These are phyloP conservation scores for Aphanomyces astaci DNA, from an alignment of 352 stramenopile genomes.

Conservation along the genomic window DNA sequence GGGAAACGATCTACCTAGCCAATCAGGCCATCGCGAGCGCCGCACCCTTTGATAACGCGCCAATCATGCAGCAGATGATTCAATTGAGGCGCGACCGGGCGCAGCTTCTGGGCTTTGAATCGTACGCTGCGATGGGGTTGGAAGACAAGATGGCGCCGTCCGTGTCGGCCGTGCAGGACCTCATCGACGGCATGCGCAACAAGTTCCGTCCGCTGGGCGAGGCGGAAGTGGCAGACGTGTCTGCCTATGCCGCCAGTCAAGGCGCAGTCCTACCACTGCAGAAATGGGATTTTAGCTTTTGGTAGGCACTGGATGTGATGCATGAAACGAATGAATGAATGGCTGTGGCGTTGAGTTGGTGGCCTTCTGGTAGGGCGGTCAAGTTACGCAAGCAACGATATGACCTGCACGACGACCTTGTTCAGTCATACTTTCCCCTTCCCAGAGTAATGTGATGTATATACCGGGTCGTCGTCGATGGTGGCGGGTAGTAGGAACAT, in stretches of 20 bases:
- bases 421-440: too few relatives aligned
- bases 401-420: too few relatives aligned
- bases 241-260: slow-evolving; percentile 70
- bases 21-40: slow-evolving; percentile 88
- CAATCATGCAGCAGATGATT: slow-evolving; percentile 91
- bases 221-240: slow-evolving; percentile 88
- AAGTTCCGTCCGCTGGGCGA: slow-evolving; percentile 88
- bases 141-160: slow-evolving; percentile 95
- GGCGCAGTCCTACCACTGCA: slow-evolving; percentile 71
- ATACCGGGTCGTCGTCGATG: too few relatives aligned
- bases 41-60: slow-evolving; percentile 87
- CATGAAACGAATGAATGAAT: too few relatives aligned
- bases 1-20: slow-evolving; percentile 90
- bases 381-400: too few relatives aligned
- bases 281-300: slow-evolving; percentile 94
- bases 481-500: too few relatives aligned
- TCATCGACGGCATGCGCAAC: slow-evolving; percentile 88
- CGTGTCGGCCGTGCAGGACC: slow-evolving; percentile 86
- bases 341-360: too few relatives aligned
- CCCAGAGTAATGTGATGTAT: too few relatives aligned
- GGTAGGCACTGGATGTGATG: too few relatives aligned
- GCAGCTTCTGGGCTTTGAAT: slow-evolving; percentile 88
- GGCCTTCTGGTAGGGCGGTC: too few relatives aligned
- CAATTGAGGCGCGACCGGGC: slow-evolving; percentile 87
- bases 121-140: slow-evolving; percentile 90